Evolutionary conservation across 2,329 filamentous ascomycete species (phyloP).

Genomic region (Monilinia aucupariae): DNA sequence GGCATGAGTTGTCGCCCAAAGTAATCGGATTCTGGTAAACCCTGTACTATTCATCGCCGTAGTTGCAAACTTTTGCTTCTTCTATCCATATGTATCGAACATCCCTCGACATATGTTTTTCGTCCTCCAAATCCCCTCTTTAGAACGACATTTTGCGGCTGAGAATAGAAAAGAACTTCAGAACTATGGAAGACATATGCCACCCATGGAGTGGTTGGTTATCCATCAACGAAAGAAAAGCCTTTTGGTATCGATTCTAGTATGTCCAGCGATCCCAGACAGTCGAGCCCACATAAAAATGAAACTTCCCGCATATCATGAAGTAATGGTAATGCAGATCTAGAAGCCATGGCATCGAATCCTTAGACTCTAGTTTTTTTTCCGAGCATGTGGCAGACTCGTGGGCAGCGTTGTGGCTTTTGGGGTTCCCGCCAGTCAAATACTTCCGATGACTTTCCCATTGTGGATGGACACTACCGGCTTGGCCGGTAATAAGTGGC

Average conservation of each 20-base stretch:
- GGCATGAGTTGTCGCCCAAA: not conserved
- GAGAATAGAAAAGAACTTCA: not conserved
- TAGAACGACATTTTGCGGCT: not conserved
- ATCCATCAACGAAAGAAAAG: not conserved
- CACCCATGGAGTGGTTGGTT: not conserved
- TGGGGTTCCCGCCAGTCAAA: not conserved
- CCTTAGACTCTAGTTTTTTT: not conserved
- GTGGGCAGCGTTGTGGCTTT: not conserved
- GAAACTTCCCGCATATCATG: not conserved
- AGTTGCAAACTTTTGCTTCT: conserved; percentile 1
- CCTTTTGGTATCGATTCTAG: not conserved
- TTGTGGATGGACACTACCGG: not conserved
- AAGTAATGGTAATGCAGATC: not conserved
- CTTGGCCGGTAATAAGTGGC: not conserved
- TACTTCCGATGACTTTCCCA: not conserved
- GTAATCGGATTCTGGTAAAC: not conserved
- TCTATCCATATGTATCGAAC: not conserved
- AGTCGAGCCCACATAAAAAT: not conserved
- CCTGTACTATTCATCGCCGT: not conserved
- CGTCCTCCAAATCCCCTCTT: not conserved
- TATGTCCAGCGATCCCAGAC: not conserved
- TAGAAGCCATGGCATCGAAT: not conserved
- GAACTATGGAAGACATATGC: not conserved
- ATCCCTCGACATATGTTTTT: not conserved
- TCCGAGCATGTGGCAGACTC: conserved; percentile 1